Evolutionary conservation across 2,329 filamentous ascomycete species (phyloP), one percentile per base, ranked within the genome.

Genomic region (Colletotrichum ledebouriae): DNA sequence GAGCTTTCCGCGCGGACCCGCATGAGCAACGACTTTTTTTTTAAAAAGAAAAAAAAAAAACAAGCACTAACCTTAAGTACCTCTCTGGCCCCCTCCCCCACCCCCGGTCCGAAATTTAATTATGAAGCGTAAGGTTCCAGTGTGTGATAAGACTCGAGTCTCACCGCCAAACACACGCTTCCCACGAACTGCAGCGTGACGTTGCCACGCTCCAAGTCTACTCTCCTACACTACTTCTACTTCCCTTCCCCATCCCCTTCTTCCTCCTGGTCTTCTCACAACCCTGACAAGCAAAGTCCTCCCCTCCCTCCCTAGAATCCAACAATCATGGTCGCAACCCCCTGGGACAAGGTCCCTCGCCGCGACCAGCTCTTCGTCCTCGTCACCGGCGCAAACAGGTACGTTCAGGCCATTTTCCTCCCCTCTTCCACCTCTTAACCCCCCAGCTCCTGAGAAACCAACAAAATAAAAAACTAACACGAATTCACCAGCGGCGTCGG

Each of bases 371-470:
- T 85, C 53, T 89, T 88, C 76, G 88, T 93, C 9, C 83, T 97
- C 44, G 88, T 97, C 46, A 97, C 94, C 0, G 94, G 94, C 60
- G 92, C 93, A 41, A 97, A 97, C 79, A 94, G 93, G 94, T 94
- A 15, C 15, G 22, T n/a, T 25, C 25, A 5, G 25, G 3, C 25
- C 25, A 5, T 25, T 5, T 37, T 37, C 42, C 41, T 34, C 46
- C 29, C 44, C 29, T 39, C 9, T 4, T 17, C 44, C 64, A 59
- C 47, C 34, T 20, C 44, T 20, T 59, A 53, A 53, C 42, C 2
- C 22, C 17, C 17, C 17, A 17, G 17, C 17, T 17, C 17, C 17
- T 17, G 17, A 17, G 17, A 3, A 22, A 22, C 22, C 22, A 22
- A 22, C 55, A 63, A 44, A 67, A n/a, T n/a, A n/a, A n/a, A 52